Evolutionary conservation across 2,329 filamentous ascomycete genomes (phyloP), one percentile per base, ranked within the genome.

Genomic region (Apiospora hydei): DNA sequence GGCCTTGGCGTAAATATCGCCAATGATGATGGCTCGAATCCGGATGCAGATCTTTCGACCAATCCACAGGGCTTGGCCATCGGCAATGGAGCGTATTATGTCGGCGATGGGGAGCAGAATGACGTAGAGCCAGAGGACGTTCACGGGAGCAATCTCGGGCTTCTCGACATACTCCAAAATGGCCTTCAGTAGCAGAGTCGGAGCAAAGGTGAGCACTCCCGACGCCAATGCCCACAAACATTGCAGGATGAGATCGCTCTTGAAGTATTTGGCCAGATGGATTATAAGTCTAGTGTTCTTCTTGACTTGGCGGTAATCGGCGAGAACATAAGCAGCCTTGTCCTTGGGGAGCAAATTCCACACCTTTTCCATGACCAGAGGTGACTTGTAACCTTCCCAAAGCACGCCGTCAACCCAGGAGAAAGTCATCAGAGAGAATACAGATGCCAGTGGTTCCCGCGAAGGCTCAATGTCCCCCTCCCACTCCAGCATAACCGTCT

Each of bases 1-100:
- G 1, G 96, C 94, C 84, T 99, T 99, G 72, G 95, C 94, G 81
- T 99, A 99, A 67, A 99, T 96, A 79, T 99, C 96, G 71, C 96
- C 96, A 76, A 99, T 94, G 74, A 99, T 95, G 79, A 99, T 96
- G 69, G 96, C 95, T 74, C 96, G 93, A 61, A 98, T 88, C 74
- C 94, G 92, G 77, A 99, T 96, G 83, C 95, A 98, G 74, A 98
- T 93, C 82, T 95, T 98, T 71, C 96, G 92, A 21, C 96, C 96
- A 72, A 97, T 93, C 93, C 94, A 99, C 0, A 99, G 87, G 11
- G 94, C 94, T 81, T 96, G 93, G 26, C 93, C 94, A 81, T 96
- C 94, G 44, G 91, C 91, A 30, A 97, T 86, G 6, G 96, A 96
- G 72, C 95, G 93, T 34, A 96, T 84, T 53, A 93, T 88, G 72